Base-by-base conservation (phyloP, 441 rosid genomes). In the Rhodomyrtus psidioides region DNA sequence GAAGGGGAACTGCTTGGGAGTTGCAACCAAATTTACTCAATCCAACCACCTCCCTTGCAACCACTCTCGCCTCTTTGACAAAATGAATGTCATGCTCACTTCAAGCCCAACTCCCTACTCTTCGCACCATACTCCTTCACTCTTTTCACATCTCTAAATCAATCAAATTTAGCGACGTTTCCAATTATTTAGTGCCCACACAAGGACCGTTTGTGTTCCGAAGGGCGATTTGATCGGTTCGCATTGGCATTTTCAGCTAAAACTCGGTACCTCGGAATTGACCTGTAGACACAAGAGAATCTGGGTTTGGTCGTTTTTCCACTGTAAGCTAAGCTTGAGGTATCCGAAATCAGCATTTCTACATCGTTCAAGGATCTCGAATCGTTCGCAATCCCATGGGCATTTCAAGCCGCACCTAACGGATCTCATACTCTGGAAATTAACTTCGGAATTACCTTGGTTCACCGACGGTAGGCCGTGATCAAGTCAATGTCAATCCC, bases 21-120 rank as follows among this genome's bases (percentile, higher is more conserved):
- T 86, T 86, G 87, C 74, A 86, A 86, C 87, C 83, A 88, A 88
- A 88, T 83, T 85, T 82, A 75, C 53, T 90, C 91, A 74, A 86
- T 84, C 81, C 86, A 58, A 85, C 89, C 85, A 85, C 89, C 85
- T 83, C 88, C 44, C 62, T 34, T 10, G 79, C 79, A 65, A 65
- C 79, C 79, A 65, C 76, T 65, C 76, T 65, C 76, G 4, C 10
- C 46, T 12, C 42, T 34, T 65, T 65, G 76, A 65, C 76, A 17
- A 23, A 17, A 17, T 34, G 76, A 4, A 7, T 7, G 30, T 65
- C 76, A 30, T 65, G 2, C 76, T 65, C 46, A 65, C 79, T 65
- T 65, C 79, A 65, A 65, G 79, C 79, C 79, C 19, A 65, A 65
- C 79, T 65, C 79, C 79, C 79, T 9, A 65, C 46, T 19, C 79